phyloP scores from a whole-genome alignment of 805 yeast species.

The Candida insectorum region DNA sequence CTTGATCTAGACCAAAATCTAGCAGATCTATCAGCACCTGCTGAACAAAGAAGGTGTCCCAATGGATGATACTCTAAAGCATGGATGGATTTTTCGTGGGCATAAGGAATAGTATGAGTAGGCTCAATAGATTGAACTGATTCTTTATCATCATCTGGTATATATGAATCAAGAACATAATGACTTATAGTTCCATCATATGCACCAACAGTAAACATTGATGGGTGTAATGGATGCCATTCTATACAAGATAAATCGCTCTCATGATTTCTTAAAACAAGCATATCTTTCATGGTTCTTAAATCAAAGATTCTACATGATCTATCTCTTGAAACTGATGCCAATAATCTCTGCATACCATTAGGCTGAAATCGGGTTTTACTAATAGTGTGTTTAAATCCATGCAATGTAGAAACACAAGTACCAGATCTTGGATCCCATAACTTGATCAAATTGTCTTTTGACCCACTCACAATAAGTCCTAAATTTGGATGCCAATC shows the following conservation, averaged over 20 bases:
- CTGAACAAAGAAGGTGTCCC: constrained; percentile 88
- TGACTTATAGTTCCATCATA: constrained; percentile 86
- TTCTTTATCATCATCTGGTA: constrained; percentile 28
- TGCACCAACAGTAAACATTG: constrained; percentile 77
- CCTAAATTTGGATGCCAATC: constrained; percentile 96
- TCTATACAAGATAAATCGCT: constrained; percentile 80
- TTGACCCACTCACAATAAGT: constrained; percentile 86
- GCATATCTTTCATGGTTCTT: constrained; percentile 75
- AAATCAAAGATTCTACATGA: constrained; percentile 86
- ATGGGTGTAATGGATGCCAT: constrained; percentile 90
- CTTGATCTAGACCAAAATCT: constrained; percentile 93
- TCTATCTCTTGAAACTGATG: constrained; percentile 85
- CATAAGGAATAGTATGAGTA: constrained; percentile 73
- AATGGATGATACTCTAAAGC: constrained; percentile 89
- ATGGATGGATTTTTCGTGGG: constrained; percentile 92
- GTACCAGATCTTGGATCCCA: constrained; percentile 92
- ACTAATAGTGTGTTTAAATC: constrained; percentile 92
- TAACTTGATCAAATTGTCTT: constrained; percentile 86
- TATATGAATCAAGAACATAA: constrained; percentile 57
- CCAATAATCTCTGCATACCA: constrained; percentile 69
- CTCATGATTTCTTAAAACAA: constrained; percentile 73
- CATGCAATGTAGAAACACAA: constrained; percentile 78
- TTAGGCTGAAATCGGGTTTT: constrained; percentile 81
- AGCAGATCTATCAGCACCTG: constrained; percentile 90
- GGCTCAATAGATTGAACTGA: constrained; percentile 28